Base-by-base conservation (phyloP, 257 asterid genomes). In the Osmanthus fragrans region DNA sequence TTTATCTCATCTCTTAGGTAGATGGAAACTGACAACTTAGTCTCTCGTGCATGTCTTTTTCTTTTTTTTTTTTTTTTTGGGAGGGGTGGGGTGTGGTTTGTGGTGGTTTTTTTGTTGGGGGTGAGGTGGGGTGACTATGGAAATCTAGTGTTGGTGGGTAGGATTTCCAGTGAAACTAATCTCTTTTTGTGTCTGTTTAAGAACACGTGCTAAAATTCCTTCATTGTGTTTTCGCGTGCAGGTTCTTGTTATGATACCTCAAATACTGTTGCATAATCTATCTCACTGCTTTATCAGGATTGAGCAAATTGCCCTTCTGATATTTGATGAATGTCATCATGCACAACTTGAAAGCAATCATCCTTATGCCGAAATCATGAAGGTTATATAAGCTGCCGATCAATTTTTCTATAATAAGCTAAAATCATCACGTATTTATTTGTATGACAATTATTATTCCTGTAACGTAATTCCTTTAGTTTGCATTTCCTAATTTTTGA, bases 321-420 rank as follows among this genome's bases (percentile, higher is more conserved):
- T 96, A 82, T 96, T 96, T 88, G 99, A 96, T 77, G 99, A 96
- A 85, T 96, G 99, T 77, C 99, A 96, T 81, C 86, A 96, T 85
- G 99, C 98, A 29, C 99, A 96, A 85, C 85, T 86, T 77, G 98
- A 87, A 73, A 96, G 97, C 85, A 79, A 87, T 86, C 99, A 96
- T 84, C 97, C 98, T 75, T 96, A 96, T 85, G 93, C 99, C 72
- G 97, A 92, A 86, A 96, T 96, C 77, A 96, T 96, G 99, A 96
- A 93, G 97, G 99, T 94, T 85, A 76, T 75, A 10, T 25, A 9
- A 23, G 71, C 32, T 47, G 25, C 15, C 15, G 5, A n/a, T 23
- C 40, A 36, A 30, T 63, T 25, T 63, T 25, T 23, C 29, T 15
- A 25, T 25, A 63, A 69, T 49, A 21, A n/a, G 73, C 39, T 80